Base-by-base conservation (phyloP, 2,329 filamentous ascomycete species). In the Whalleya microplaca region DNA sequence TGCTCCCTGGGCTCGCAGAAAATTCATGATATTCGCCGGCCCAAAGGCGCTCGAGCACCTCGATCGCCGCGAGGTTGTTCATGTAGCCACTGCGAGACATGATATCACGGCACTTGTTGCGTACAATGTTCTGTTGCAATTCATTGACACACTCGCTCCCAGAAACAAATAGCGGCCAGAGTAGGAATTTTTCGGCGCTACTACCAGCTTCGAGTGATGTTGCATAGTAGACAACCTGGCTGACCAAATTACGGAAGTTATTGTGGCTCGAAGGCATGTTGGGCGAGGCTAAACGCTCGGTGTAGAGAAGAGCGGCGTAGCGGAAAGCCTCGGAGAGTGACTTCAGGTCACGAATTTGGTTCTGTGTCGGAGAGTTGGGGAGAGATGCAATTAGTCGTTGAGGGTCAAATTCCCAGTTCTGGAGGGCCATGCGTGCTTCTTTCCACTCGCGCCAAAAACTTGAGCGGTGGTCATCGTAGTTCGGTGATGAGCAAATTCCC, bases 121-220 rank as follows among this genome's bases (percentile, higher is more conserved):
- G 86, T 50, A 97, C 89, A 56, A 93, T 85, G 55, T 85, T 84
- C 61, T 93, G 89, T 68, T 96, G 90, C 48, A 87, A 79, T 67
- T 90, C 86, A 63, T 91, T 89, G 61, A 95, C 88, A 67, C 92
- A 96, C 76, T 97, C 94, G 20, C 91, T 92, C 19, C 93, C 93
- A 1, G 89, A 87, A 50, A 97, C 89, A 71, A 97, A 96, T 2
- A 97, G 82, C 2, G 94, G 93, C 94, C 93, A 97, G 8, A 97
- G 84, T 9, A 97, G 77, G 71, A 96, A 96, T 70, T 96, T 96
- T 74, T 96, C 89, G 40, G 89, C 87, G 46, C 81, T 83, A 66
- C 84, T 86, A 41, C 83, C 89, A 2, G 87, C 82, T 59, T 91
- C 87, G 40, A 97, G 86, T 51, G 87, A 88, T 6, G 87, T 89